A percentile compares a stretch with the other conserved stretches of the same genome.
Evolutionary conservation across 352 stramenopile genomes (phyloP).

Genomic region (Pythium sp.): DNA sequence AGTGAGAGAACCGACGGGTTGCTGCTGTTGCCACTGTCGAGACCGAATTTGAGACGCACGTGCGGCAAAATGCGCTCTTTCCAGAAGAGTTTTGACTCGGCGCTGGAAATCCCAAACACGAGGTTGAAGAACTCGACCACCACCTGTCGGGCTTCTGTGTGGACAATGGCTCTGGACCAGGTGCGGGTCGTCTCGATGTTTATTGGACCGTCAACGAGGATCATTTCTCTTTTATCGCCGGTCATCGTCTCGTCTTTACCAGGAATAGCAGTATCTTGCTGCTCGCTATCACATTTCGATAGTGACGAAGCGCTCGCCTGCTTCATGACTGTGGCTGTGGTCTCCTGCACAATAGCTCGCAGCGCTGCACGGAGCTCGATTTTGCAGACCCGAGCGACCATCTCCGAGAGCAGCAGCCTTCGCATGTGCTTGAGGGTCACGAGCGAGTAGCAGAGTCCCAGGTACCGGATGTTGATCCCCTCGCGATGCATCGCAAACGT

Average conservation of each 20-base stretch:
- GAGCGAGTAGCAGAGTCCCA: constrained; percentile 55
- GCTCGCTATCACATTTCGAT: not conserved
- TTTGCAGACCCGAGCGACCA: constrained; percentile 63
- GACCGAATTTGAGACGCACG: constrained; percentile 39
- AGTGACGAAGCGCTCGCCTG: constrained; percentile 14
- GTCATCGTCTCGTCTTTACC: not conserved
- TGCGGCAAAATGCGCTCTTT: constrained; percentile 49
- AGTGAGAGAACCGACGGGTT: constrained; percentile 8
- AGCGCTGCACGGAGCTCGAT: constrained; percentile 39
- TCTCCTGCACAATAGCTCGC: constrained; percentile 28
- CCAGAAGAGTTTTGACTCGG: constrained; percentile 43
- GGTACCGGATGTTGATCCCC: constrained; percentile 57
- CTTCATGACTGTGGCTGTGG: constrained; percentile 18
- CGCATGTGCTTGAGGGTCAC: constrained; percentile 42
- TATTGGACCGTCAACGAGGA: not conserved
- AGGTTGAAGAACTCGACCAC: constrained; percentile 59
- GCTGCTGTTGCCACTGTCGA: constrained; percentile 1
- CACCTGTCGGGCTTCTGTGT: constrained; percentile 21
- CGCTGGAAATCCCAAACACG: constrained; percentile 28
- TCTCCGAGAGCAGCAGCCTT: constrained; percentile 47
- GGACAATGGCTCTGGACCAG: constrained; percentile 23
- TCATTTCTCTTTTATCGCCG: not conserved
- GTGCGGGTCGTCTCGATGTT: constrained; percentile 13
- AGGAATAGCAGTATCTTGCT: not conserved
- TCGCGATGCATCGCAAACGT: constrained; percentile 39